Conservation (phyloP, 1,284 basidiomycete species). For the Cronartium quercuum region DNA sequence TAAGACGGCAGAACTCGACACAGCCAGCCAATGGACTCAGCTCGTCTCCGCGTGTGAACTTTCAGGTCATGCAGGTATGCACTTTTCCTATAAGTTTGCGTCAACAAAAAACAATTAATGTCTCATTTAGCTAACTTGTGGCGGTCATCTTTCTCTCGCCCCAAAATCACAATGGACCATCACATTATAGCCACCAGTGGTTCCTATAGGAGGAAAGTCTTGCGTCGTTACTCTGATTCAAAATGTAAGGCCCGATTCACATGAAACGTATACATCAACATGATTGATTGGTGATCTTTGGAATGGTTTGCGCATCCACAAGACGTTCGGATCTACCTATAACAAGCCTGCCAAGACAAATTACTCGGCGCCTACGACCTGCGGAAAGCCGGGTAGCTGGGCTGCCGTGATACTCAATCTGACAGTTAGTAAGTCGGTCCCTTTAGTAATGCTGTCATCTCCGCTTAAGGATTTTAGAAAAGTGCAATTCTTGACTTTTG, state of each 20-base stretch:
- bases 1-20: neutral
- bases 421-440: slow-evolving; percentile 19
- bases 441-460: neutral
- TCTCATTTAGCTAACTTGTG: neutral
- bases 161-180: neutral
- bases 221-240: slow-evolving; percentile 13
- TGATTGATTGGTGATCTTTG: neutral
- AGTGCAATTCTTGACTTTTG: no score
- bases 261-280: neutral
- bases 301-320: no score
- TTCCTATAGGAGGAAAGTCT: slow-evolving; percentile 14
- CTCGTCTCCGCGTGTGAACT: neutral
- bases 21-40: neutral
- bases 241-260: neutral
- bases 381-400: slow-evolving; percentile 21
- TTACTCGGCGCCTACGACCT: slow-evolving; percentile 21
- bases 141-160: neutral
- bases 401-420: slow-evolving; percentile 24
- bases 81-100: neutral
- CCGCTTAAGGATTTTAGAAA: no score
- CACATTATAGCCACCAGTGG: slow-evolving; percentile 10
- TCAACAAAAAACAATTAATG: neutral
- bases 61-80: neutral
- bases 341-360: slow-evolving; percentile 20
- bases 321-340: slow-evolving; percentile 32